These are phyloP conservation scores for Alternaria atra DNA, from an alignment of 2,329 filamentous ascomycete genomes.

Conservation along the genomic window DNA sequence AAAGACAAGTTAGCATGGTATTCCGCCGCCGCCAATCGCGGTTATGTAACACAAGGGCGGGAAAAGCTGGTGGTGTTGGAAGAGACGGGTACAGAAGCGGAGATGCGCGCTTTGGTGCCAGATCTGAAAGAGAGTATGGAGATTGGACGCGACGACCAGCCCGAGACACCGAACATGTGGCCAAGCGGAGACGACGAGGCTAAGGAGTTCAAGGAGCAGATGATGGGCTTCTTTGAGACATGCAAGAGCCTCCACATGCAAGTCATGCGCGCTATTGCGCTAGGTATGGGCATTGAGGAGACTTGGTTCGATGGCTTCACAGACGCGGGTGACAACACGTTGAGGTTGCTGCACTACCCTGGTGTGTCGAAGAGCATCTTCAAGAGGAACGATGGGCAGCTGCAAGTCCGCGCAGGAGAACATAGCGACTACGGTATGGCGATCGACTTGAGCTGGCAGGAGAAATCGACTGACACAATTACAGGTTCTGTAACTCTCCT, in stretches of 20 bases:
- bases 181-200: conserved; percentile 65
- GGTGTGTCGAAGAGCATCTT: conserved; percentile 72
- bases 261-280: conserved; percentile 83
- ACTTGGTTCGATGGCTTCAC: conserved; percentile 80
- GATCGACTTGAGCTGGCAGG: rapidly evolving
- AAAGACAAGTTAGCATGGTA: conserved; percentile 54
- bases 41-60: conserved; percentile 57
- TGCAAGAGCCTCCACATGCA: conserved; percentile 79
- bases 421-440: conserved; percentile 71
- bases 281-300: conserved; percentile 78
- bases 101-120: conserved; percentile 46
- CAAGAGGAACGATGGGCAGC: conserved; percentile 69
- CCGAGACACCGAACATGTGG: conserved; percentile 79
- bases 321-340: conserved; percentile 60
- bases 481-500: conserved; percentile 53
- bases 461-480: conserved; percentile 12
- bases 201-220: conserved; percentile 72
- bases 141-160: conserved; percentile 68
- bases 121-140: conserved; percentile 68
- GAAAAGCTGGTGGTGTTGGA: conserved; percentile 52
- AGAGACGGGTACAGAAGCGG: conserved; percentile 48
- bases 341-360: conserved; percentile 81
- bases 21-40: conserved; percentile 58
- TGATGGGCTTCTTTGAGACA: conserved; percentile 76
- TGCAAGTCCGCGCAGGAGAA: conserved; percentile 79